Percentiles rank a stretch among this genome's conserved stretches.
phyloP scores from a whole-genome alignment of 2,329 filamentous ascomycete species.

The Penicillium oxalicum region DNA sequence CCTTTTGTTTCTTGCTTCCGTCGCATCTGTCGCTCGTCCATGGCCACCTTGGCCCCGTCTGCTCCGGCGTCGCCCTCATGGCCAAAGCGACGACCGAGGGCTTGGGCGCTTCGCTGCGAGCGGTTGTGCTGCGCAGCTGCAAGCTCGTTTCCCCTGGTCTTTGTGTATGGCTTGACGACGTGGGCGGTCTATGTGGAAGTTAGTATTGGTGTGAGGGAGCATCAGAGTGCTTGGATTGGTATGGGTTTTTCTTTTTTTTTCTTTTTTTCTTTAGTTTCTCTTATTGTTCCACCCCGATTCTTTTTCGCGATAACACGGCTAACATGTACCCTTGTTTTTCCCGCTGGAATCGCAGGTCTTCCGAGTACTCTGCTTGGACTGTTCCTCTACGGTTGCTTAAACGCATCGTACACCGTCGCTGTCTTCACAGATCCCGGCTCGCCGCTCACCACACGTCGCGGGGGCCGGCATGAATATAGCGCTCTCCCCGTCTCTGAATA shows the following conservation, averaged over 20 bases:
- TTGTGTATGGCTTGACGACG: slow-evolving; percentile 83
- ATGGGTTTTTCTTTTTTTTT: slow-evolving; percentile 1
- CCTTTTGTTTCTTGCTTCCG: too few relatives aligned
- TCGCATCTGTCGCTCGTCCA: slow-evolving; percentile 8
- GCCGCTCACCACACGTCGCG: slow-evolving; percentile 39
- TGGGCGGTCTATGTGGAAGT: slow-evolving; percentile 90
- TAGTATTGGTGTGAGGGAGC: slow-evolving; percentile 58
- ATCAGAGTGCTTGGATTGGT: slow-evolving; percentile 45
- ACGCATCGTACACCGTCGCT: slow-evolving; percentile 84
- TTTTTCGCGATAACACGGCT: background rate
- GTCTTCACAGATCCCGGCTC: slow-evolving; percentile 88
- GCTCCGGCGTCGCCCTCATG: slow-evolving; percentile 36
- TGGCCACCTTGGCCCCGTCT: slow-evolving; percentile 37
- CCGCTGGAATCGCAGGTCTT: slow-evolving; percentile 23
- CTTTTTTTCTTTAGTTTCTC: too few relatives aligned
- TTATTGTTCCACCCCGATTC: too few relatives aligned
- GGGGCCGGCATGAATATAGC: slow-evolving; percentile 54
- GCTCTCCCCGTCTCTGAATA: slow-evolving; percentile 69
- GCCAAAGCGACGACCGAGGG: slow-evolving; percentile 37
- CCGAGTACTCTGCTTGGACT: slow-evolving; percentile 59
- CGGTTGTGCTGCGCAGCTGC: slow-evolving; percentile 73
- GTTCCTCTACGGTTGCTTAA: slow-evolving; percentile 69
- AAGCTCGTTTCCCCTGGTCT: slow-evolving; percentile 78
- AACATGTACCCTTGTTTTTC: background rate
- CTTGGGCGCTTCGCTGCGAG: slow-evolving; percentile 55